Conservation (phyloP, 2,329 filamentous ascomycete species). For the Fusarium longipes region DNA sequence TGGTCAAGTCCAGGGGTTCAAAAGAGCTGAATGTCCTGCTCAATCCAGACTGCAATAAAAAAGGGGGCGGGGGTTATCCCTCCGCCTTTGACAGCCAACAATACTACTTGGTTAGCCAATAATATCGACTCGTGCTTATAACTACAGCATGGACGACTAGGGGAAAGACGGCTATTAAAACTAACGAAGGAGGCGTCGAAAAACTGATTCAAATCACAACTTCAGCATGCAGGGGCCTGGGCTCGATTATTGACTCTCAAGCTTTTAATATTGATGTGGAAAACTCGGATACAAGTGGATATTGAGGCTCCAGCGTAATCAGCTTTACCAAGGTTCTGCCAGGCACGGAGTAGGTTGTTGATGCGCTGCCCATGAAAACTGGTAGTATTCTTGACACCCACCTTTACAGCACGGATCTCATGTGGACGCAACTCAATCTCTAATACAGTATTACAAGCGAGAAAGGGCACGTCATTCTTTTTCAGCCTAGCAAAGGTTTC, state of each 20-base stretch:
- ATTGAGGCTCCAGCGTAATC: constrained; percentile 4
- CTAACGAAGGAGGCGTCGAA: constrained; percentile 17
- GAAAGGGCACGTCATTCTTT: constrained; percentile 22
- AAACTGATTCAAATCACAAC: background rate
- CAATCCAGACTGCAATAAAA: constrained; percentile 11
- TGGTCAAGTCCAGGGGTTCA: constrained; percentile 14
- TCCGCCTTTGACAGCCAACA: background rate
- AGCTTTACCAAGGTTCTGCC: background rate
- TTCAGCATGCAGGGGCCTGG: background rate
- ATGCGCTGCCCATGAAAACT: background rate
- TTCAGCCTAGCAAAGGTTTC: background rate
- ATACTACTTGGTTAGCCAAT: constrained; percentile 9
- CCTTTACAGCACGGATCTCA: constrained; percentile 28
- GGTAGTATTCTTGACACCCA: constrained; percentile 13
- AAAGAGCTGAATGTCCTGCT: constrained; percentile 5
- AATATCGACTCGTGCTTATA: constrained; percentile 7
- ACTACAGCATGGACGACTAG: constrained; percentile 20
- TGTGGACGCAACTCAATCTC: constrained; percentile 26
- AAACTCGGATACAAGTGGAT: constrained; percentile 7
- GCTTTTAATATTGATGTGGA: background rate
- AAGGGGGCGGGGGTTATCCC: constrained; percentile 25
- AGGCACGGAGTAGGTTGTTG: background rate
- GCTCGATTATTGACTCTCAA: background rate
- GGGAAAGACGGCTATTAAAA: constrained; percentile 5
- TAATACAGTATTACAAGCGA: constrained; percentile 25